Evolutionary conservation across 805 yeast species (phyloP).

Genomic region (Debaryomyces tyrocola): DNA sequence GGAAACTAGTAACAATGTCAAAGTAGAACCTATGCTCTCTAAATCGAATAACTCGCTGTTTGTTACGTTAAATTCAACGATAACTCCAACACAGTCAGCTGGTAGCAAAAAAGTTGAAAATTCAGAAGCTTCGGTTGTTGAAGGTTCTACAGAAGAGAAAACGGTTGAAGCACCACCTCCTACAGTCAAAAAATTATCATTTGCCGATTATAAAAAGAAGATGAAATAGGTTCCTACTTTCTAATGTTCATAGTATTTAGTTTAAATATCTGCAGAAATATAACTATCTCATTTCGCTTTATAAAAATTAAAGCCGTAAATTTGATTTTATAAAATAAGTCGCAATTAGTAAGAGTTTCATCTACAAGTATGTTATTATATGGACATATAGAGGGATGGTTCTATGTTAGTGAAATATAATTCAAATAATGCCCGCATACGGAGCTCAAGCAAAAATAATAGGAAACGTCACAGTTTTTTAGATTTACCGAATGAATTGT

Average conservation of each 20-base stretch:
- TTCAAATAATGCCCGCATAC: too few relatives aligned
- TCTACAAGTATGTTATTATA: too few relatives aligned
- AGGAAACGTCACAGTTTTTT: background rate
- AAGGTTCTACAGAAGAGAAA: constrained; percentile 4
- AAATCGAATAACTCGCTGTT: background rate
- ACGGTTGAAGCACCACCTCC: constrained; percentile 21
- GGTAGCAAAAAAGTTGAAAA: background rate
- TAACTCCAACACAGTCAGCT: background rate
- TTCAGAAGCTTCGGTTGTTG: constrained; percentile 1
- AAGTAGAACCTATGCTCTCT: background rate
- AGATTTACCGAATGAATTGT: background rate
- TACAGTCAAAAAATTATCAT: constrained; percentile 52
- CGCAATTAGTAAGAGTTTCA: too few relatives aligned
- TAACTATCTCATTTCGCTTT: too few relatives aligned
- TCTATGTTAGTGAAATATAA: too few relatives aligned
- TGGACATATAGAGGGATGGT: too few relatives aligned
- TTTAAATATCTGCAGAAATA: too few relatives aligned
- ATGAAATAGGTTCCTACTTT: constrained; percentile 26
- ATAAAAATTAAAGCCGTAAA: too few relatives aligned
- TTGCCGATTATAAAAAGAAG: constrained; percentile 73
- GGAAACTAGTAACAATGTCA: background rate
- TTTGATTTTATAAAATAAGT: too few relatives aligned
- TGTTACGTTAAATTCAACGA: background rate
- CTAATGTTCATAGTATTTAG: background rate
- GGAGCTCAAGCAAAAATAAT: too few relatives aligned